Base-by-base conservation (phyloP, 1,139 yeast species). In the Suhomyces bolitotheri region DNA sequence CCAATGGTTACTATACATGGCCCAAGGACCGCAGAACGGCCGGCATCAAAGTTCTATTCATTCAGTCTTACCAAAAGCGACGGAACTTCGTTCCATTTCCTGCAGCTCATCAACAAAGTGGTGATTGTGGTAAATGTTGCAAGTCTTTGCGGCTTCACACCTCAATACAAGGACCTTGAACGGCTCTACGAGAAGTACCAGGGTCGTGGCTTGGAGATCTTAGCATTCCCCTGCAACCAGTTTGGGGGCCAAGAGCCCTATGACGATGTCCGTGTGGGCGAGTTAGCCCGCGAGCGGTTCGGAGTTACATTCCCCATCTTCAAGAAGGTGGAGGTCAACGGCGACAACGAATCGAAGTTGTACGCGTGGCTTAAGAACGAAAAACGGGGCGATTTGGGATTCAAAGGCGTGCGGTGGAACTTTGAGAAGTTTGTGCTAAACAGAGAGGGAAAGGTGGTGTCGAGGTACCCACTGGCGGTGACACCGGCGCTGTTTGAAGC, bases 351-450 rank as follows among this genome's bases (percentile, higher is more conserved):
- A 23, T 44, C 52, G 24, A 60, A 60, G 5, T 46, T 71, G n/a
- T 71, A 57, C 40, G 39, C 45, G 3, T 65, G 44, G 40, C 51
- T 71, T 36, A 71, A 70, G 41, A 33, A 25, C 5, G 26, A 52
- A 27, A 42, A 49, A 27, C 40, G 48, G 5, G 95, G 94, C 14
- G 49, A 76, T 10, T 60, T 89, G 30, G 96, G 96, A 11, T 80
- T 88, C 59, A 73, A 71, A 42, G 92, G 95, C 20, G 76, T 90
- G 50, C 80, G 86, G 59, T 92, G 97, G 98, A 92, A 92, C 67
- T 92, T 90, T 58, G 97, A 90, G 61, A 92, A 92, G 69, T 92
- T 92, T 65, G 53, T 92, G 34, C 59, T 92, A 36, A 81, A 82
- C 57, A 73, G 73, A 51, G 53, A 77, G 2, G 98, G 98, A 33